A percentile compares a stretch with the other conserved stretches of the same genome.
These are phyloP conservation scores for Cornus florida DNA, from an alignment of 148 eudicot species.

Conservation along the genomic window DNA sequence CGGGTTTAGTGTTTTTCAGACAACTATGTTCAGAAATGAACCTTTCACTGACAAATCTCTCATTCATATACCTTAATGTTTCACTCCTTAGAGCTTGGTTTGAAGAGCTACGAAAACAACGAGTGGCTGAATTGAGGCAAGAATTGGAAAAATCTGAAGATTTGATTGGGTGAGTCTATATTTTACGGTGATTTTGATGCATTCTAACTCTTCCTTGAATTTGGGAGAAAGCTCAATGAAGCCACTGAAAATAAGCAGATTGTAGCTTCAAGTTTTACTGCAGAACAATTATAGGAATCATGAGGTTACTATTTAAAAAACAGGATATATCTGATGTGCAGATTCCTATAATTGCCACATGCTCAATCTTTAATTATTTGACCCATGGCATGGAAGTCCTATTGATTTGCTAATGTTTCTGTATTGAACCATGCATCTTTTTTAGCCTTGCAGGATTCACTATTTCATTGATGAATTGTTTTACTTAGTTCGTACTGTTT, in stretches of 20 bases:
- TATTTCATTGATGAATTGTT: too few species aligned
- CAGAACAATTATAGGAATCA: too few species aligned
- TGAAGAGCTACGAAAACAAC: slow-evolving; percentile 59
- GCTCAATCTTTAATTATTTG: background rate
- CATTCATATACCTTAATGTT: slow-evolving; percentile 9
- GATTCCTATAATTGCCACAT: background rate
- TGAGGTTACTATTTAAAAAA: background rate
- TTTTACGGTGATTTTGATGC: background rate
- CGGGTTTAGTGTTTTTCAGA: background rate
- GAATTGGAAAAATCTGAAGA: slow-evolving; percentile 71
- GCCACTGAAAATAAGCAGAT: too few species aligned
- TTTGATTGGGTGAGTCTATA: slow-evolving; percentile 68
- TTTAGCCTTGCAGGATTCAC: background rate
- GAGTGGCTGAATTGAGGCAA: slow-evolving; percentile 72
- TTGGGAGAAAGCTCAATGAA: background rate
- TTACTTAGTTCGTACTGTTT: slow-evolving; percentile 4
- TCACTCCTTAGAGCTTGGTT: slow-evolving; percentile 65
- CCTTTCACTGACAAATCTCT: background rate
- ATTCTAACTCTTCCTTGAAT: background rate
- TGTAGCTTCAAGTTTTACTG: too few species aligned
- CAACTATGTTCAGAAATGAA: background rate
- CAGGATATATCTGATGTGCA: background rate
- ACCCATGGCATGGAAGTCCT: background rate
- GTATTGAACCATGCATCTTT: background rate
- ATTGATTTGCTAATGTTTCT: background rate